Percentiles rank a stretch among this genome's conserved stretches.
Conservation (phyloP, 768 basidiomycete genomes). For the Peribolospora kevripleyi region DNA sequence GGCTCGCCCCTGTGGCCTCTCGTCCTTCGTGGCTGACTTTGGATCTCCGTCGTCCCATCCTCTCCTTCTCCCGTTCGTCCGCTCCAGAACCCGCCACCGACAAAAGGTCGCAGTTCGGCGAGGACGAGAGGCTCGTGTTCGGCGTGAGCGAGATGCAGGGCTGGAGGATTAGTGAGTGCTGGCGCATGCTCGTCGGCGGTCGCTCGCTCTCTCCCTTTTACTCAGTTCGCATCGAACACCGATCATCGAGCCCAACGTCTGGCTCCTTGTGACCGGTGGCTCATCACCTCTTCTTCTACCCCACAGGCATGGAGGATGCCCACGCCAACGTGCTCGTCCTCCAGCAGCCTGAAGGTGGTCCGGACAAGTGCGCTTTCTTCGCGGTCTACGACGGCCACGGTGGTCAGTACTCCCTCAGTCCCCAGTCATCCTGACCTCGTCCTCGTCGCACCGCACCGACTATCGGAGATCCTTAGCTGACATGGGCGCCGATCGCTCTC, state of each 20-base stretch:
- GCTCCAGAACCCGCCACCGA: too few species aligned
- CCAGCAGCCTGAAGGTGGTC: slow-evolving; percentile 4
- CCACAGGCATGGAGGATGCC: slow-evolving; percentile 86
- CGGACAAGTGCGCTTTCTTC: slow-evolving; percentile 36
- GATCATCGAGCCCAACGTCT: background rate
- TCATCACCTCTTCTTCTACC: background rate
- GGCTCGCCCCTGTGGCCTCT: too few species aligned
- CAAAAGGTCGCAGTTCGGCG: slow-evolving; percentile 10
- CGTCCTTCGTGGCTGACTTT: too few species aligned
- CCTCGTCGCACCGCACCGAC: background rate
- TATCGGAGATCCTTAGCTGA: background rate
- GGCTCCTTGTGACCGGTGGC: background rate
- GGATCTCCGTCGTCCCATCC: too few species aligned
- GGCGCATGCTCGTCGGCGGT: background rate
- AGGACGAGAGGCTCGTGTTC: slow-evolving; percentile 27
- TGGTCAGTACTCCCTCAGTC: slow-evolving; percentile 29
- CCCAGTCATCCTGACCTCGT: background rate
- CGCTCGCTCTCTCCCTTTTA: background rate
- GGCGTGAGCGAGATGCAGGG: slow-evolving; percentile 94
- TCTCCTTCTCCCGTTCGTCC: too few species aligned
- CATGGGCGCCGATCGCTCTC: background rate
- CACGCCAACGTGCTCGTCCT: slow-evolving; percentile 26
- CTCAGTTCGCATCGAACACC: background rate
- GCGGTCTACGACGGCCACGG: slow-evolving; percentile 98
- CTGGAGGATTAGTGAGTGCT: slow-evolving; percentile 78